Evolutionary conservation across 1,284 basidiomycete genomes (phyloP).

Genomic region (Naganishia sp.): DNA sequence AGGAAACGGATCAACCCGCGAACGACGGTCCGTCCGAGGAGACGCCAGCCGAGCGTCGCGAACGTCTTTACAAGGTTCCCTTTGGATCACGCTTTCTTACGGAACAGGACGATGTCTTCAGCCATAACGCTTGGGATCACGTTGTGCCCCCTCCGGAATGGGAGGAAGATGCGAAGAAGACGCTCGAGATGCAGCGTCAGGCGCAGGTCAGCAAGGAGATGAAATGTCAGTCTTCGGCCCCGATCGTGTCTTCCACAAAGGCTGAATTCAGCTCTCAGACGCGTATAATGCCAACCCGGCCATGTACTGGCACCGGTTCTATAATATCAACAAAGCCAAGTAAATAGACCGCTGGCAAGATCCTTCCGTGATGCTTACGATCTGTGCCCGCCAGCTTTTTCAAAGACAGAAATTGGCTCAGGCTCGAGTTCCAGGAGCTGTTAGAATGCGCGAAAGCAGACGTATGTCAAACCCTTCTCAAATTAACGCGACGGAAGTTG

Average conservation of each 20-base stretch:
- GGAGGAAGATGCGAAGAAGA: constrained; percentile 23
- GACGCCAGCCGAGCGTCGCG: constrained; percentile 16
- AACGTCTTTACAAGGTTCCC: constrained; percentile 31
- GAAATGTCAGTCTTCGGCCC: constrained; percentile 61
- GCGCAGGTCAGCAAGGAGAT: constrained; percentile 64
- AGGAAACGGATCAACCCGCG: too few species aligned
- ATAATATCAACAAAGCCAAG: constrained; percentile 69
- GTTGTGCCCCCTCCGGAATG: constrained; percentile 32
- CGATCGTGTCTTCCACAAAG: constrained; percentile 61
- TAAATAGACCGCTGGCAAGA: constrained; percentile 33
- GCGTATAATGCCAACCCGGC: constrained; percentile 48
- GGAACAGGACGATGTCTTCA: constrained; percentile 49
- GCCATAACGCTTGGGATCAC: constrained; percentile 52
- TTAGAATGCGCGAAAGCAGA: constrained; percentile 67
- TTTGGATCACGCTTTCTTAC: constrained; percentile 50
- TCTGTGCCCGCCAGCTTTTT: constrained; percentile 71
- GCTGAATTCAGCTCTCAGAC: constrained; percentile 33
- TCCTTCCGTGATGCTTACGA: not conserved
- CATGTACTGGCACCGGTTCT: constrained; percentile 80
- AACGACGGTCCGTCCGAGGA: not conserved
- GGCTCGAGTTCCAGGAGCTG: constrained; percentile 86
- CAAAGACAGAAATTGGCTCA: constrained; percentile 89
- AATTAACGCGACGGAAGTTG: not conserved
- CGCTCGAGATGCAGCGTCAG: constrained; percentile 33
- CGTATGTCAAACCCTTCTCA: constrained; percentile 54